Conservation (phyloP, 352 stramenopile genomes). For the Discostella stelligera region DNA sequence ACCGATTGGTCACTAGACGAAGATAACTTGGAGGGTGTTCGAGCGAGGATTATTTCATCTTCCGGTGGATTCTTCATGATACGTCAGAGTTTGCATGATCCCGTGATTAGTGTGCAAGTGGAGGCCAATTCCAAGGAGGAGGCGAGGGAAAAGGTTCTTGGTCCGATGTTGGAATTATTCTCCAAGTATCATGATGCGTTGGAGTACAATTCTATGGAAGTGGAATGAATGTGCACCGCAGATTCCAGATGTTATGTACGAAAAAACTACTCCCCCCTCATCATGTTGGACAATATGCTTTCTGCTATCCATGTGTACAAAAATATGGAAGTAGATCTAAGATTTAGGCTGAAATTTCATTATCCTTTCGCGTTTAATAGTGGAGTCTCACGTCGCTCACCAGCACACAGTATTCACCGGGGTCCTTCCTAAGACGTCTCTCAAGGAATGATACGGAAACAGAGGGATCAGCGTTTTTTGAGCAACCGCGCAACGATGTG, state of each 20-base stretch:
- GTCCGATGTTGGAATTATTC: constrained; percentile 53
- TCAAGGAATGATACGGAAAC: not conserved
- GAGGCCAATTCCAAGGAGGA: constrained; percentile 57
- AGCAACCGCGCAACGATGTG: constrained; percentile 15
- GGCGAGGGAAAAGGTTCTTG: constrained; percentile 40
- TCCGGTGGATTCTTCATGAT: constrained; percentile 79
- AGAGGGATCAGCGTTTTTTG: constrained; percentile 2
- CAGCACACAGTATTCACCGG: too few species aligned
- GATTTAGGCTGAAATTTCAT: too few species aligned
- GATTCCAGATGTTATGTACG: too few species aligned
- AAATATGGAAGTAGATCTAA: too few species aligned
- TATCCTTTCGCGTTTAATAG: too few species aligned
- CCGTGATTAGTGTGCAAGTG: constrained; percentile 75
- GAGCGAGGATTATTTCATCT: constrained; percentile 39
- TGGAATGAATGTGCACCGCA: too few species aligned
- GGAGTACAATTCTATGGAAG: constrained; percentile 32
- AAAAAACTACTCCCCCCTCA: too few species aligned
- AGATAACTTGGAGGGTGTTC: constrained; percentile 75
- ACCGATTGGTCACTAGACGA: constrained; percentile 60
- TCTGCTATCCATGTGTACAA: too few species aligned
- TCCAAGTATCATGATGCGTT: constrained; percentile 25
- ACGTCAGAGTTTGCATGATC: constrained; percentile 76
- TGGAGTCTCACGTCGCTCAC: too few species aligned
- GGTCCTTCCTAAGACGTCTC: too few species aligned
- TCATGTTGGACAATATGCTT: too few species aligned